phyloP scores from a whole-genome alignment of 2,329 filamentous ascomycete genomes.

The Cladosporium cucumerinum region DNA sequence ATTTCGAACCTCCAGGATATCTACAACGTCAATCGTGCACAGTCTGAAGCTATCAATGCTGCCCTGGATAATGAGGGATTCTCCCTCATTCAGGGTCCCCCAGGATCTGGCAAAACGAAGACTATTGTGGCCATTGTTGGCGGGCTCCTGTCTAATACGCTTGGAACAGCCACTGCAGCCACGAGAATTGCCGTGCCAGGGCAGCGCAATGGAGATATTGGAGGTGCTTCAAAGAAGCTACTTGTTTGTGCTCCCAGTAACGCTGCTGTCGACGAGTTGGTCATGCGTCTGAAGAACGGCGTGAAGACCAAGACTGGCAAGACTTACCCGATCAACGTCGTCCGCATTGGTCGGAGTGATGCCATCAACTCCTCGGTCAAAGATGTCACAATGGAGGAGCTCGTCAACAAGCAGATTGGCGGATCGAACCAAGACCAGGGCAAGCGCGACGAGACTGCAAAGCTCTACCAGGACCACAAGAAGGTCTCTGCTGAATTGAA shows the following conservation, averaged over 20 bases:
- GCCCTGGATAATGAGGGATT: conserved; percentile 96
- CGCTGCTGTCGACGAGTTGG: conserved; percentile 92
- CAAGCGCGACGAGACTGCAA: conserved; percentile 52
- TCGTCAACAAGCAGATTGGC: conserved; percentile 70
- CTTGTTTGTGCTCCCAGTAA: conserved; percentile 98
- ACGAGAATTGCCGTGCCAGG: conserved; percentile 38
- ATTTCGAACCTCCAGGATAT: conserved; percentile 67
- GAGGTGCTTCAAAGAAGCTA: conserved; percentile 68
- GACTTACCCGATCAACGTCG: conserved; percentile 73
- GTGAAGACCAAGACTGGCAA: conserved; percentile 74
- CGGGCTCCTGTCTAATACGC: conserved; percentile 66
- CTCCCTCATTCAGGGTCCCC: conserved; percentile 90
- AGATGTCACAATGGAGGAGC: conserved; percentile 89
- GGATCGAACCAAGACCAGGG: conserved; percentile 36
- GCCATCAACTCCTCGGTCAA: conserved; percentile 85
- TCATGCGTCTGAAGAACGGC: conserved; percentile 85
- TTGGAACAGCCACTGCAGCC: conserved; percentile 36
- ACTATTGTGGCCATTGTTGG: conserved; percentile 97
- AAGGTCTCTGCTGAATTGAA: conserved; percentile 62
- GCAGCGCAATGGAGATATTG: conserved; percentile 18
- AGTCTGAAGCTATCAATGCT: conserved; percentile 87
- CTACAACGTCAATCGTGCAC: conserved; percentile 82
- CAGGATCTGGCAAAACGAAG: conserved; percentile 96
- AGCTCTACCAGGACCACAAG: conserved; percentile 69
- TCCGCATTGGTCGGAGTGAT: conserved; percentile 86